These are phyloP conservation scores for Ploettnerulaceae sp. DNA, from an alignment of 2,329 filamentous ascomycete genomes.

Conservation along the genomic window DNA sequence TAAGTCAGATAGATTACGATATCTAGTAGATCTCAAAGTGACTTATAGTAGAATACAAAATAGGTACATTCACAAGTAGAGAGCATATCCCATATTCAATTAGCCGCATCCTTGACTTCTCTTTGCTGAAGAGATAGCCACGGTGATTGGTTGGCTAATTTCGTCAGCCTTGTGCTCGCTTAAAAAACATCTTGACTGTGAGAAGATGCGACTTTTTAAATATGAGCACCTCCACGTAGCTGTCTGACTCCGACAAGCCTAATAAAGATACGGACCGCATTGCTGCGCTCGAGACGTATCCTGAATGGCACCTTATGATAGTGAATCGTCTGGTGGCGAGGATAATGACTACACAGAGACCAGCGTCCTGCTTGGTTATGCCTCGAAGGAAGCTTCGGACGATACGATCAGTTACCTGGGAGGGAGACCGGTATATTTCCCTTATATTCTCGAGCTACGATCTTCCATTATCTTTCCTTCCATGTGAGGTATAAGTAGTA, in stretches of 20 bases:
- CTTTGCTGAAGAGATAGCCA: background rate
- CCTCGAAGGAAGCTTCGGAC: constrained; percentile 65
- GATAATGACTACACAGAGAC: constrained; percentile 71
- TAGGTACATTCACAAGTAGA: no score
- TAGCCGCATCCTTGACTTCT: no score
- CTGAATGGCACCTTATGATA: constrained; percentile 74
- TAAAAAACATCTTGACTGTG: constrained; percentile 8
- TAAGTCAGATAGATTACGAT: no score
- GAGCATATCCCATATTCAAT: no score
- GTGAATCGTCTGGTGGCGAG: constrained; percentile 71
- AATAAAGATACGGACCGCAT: no score
- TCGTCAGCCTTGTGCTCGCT: constrained; percentile 23
- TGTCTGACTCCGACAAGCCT: background rate
- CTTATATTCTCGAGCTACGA: background rate
- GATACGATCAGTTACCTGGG: constrained; percentile 86
- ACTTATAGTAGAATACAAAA: no score
- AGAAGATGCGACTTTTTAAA: background rate
- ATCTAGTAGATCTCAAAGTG: no score
- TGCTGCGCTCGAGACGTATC: background rate
- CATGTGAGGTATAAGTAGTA: no score
- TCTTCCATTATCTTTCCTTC: background rate
- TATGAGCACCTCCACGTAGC: background rate
- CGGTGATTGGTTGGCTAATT: constrained; percentile 7
- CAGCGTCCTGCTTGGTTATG: constrained; percentile 85
- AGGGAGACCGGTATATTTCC: constrained; percentile 69